A percentile compares a stretch with the other conserved stretches of the same genome.
Evolutionary conservation across 257 asterid species (phyloP).

Genomic region (Solanum tarapatanum): DNA sequence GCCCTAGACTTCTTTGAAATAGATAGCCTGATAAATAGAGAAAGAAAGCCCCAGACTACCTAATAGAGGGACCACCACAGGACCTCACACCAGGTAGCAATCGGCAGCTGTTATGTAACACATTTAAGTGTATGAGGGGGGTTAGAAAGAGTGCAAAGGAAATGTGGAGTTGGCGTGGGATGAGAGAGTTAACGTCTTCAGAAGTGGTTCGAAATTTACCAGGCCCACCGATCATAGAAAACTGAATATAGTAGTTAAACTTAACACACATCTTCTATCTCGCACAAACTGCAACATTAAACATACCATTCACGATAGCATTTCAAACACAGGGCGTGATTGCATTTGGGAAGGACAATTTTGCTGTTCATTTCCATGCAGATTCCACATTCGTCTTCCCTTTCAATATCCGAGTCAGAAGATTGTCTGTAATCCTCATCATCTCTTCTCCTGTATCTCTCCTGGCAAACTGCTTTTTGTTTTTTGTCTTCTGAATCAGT

Average conservation of each 20-base stretch:
- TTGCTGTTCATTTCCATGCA: constrained; percentile 86
- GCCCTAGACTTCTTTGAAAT: background rate
- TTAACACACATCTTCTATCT: background rate
- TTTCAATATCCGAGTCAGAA: constrained; percentile 63
- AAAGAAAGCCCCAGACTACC: background rate
- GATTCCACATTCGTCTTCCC: constrained; percentile 97
- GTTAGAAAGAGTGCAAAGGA: background rate
- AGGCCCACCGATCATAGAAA: background rate
- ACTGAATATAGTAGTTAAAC: background rate
- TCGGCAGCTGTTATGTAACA: background rate
- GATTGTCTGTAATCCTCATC: constrained; percentile 36
- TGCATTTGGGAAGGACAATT: constrained; percentile 82
- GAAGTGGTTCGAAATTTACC: background rate
- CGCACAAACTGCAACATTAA: background rate
- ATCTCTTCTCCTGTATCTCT: constrained; percentile 74
- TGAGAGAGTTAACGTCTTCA: background rate
- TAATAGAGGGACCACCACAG: background rate
- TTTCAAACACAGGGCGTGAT: constrained; percentile 78
- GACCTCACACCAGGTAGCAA: background rate
- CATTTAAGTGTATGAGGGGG: background rate
- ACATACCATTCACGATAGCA: constrained; percentile 91
- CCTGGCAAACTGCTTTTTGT: constrained; percentile 65
- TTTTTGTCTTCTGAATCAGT: constrained; percentile 77
- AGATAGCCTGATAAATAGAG: background rate
- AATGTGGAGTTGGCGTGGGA: background rate